Evolutionary conservation across 2,329 filamentous ascomycete genomes (phyloP).

Genomic region (Oidium heveae): DNA sequence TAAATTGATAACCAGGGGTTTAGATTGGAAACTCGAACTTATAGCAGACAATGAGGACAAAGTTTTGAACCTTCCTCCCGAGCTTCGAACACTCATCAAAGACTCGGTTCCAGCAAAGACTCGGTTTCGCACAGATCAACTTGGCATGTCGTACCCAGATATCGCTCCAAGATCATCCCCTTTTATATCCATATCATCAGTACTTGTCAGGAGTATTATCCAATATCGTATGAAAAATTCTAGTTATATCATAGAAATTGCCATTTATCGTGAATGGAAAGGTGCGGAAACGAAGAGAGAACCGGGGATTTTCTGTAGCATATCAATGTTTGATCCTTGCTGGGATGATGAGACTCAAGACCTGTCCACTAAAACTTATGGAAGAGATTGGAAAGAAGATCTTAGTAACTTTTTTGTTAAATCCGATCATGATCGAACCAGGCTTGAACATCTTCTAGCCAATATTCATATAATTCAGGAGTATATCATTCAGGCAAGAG

Average conservation of each 20-base stretch:
- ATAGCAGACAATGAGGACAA: slow-evolving; percentile 9
- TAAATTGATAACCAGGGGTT: slow-evolving; percentile 4
- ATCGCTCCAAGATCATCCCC: slow-evolving; percentile 4
- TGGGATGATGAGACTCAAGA: slow-evolving; percentile 12
- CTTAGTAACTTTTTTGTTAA: slow-evolving; percentile 8
- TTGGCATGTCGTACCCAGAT: slow-evolving; percentile 9
- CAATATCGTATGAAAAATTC: slow-evolving; percentile 7
- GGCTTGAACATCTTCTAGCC: slow-evolving; percentile 6
- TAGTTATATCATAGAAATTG: slow-evolving; percentile 11
- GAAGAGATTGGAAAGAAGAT: slow-evolving; percentile 7
- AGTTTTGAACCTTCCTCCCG: slow-evolving; percentile 3
- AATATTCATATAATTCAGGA: slow-evolving; percentile 6
- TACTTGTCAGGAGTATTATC: slow-evolving; percentile 8
- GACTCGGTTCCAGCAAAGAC: slow-evolving; percentile 5
- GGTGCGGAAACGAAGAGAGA: slow-evolving; percentile 5
- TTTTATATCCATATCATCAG: slow-evolving; percentile 4
- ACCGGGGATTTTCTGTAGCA: slow-evolving; percentile 7
- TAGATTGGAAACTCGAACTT: slow-evolving; percentile 13
- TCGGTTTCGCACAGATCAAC: slow-evolving; percentile 5
- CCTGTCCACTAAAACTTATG: slow-evolving; percentile 5
- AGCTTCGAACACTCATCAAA: slow-evolving; percentile 5
- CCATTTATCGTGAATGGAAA: slow-evolving; percentile 12
- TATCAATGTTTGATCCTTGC: slow-evolving; percentile 10
- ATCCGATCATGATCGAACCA: slow-evolving; percentile 1
- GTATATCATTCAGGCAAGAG: slow-evolving; percentile 2